A percentile compares a stretch with the other conserved stretches of the same genome.
Conservation (phyloP, 192 early-diverging fungal species). For the Coemansia asiatica region DNA sequence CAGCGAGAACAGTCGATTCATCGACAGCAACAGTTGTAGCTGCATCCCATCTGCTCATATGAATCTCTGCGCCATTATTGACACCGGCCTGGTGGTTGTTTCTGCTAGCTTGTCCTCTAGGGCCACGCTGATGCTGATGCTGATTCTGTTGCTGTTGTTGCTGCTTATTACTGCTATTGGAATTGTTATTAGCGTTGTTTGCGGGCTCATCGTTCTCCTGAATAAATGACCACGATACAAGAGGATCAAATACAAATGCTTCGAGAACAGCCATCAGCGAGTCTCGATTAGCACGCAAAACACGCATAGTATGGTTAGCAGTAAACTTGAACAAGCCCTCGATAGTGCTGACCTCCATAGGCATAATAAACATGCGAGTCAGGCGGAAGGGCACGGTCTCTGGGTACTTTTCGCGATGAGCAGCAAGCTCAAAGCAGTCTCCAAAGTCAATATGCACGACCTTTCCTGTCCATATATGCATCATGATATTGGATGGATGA, state of each 20-base stretch:
- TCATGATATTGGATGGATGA: conserved; percentile 97
- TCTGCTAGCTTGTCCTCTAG: conserved; percentile 5
- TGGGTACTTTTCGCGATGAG: conserved; percentile 95
- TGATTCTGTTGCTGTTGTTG: conserved; percentile 6
- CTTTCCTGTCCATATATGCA: conserved; percentile 91
- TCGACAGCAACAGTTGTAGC: background rate
- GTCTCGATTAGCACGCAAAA: conserved; percentile 93
- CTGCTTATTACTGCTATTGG: background rate
- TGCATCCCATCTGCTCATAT: conserved; percentile 5
- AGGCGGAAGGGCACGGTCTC: conserved; percentile 98
- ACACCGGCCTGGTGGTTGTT: background rate
- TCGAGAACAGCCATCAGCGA: conserved; percentile 98
- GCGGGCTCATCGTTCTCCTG: conserved; percentile 7
- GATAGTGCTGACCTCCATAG: conserved; percentile 96
- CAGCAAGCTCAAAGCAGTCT: conserved; percentile 97
- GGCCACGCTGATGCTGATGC: background rate
- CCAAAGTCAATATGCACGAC: conserved; percentile 99
- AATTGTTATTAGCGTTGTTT: background rate
- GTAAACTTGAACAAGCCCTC: conserved; percentile 96
- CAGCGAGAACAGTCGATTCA: conserved; percentile 13
- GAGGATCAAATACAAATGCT: conserved; percentile 96
- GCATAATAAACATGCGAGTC: conserved; percentile 95
- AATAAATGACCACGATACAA: conserved; percentile 33
- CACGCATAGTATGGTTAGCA: conserved; percentile 94
- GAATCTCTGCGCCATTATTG: background rate